Evolutionary conservation across 179 eudicot species (phyloP), one percentile per base, ranked within the genome.

Genomic region (Beta corolliflora): DNA sequence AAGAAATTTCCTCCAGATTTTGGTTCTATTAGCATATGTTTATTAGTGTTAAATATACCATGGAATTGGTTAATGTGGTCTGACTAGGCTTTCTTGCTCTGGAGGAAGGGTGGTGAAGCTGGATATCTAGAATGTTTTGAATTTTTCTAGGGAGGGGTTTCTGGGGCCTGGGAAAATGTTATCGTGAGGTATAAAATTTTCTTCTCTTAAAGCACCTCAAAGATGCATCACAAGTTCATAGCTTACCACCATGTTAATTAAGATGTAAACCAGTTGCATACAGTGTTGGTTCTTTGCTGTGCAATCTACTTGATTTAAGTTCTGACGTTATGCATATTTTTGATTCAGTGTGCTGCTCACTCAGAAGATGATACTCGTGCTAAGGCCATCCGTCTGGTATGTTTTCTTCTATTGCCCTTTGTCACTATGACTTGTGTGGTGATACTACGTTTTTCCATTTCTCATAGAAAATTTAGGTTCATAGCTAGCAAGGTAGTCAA

Each of bases 371-470:
- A 94, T 59, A 88, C 90, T 82, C 96, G 98, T 75, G 87, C 90
- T 21, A 96, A 94, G 89, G 97, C 99, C 71, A 96, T 96, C 23
- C 92, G 97, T 71, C 89, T 96, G 98, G 99, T 96, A 93, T 69
- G 92, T 76, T 29, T 79, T 46, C 36, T 75, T 56, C 4, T 45
- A 8, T 16, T 12, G 15, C 12, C 41, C 59, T 69, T 29, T 77
- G 63, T 14, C 21, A 21, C 56, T 75, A n/a, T 76, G 44, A 81
- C 46, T 50, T 75, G 18, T 77, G 36, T 58, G 46, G 46, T 7
- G 19, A 44, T 81, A 12, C 45, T 50, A 45, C n/a, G 9, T 61
- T 46, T 41, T 44, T 41, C n/a, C 23, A 13, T 67, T 36, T 80
- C 25, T 48, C 59, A 44, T 41, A 18, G 12, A 69, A 8, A 41